These are phyloP conservation scores for Strigomonas culicis DNA, from an alignment of 208 protist genomes.

Conservation along the genomic window DNA sequence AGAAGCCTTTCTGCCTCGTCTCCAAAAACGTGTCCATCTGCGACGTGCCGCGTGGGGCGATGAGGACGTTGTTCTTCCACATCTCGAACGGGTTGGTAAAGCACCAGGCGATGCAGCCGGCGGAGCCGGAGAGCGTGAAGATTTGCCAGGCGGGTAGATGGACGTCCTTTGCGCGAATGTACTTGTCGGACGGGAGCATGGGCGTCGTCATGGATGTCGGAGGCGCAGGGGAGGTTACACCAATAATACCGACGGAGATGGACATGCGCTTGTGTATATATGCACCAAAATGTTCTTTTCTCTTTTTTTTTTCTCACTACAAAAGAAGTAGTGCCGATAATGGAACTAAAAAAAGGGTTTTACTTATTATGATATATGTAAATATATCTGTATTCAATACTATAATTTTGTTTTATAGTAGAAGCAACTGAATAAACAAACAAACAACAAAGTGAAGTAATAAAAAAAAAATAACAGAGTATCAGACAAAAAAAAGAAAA, in stretches of 20 bases:
- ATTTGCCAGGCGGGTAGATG: conserved; percentile 55
- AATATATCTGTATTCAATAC: not conserved
- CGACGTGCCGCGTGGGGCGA: conserved; percentile 36
- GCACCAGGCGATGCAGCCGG: conserved; percentile 86
- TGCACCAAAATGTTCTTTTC: not conserved
- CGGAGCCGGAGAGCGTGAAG: conserved; percentile 66
- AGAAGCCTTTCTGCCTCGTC: conserved; percentile 61
- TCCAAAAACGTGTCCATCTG: conserved; percentile 38
- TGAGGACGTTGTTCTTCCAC: conserved; percentile 92
- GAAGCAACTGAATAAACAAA: conserved; percentile 3
- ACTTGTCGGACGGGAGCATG: too few relatives aligned
- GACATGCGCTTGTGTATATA: too few relatives aligned
- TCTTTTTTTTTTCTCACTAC: conserved; percentile 2
- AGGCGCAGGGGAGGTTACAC: too few relatives aligned
- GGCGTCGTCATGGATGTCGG: too few relatives aligned
- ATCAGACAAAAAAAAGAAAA: not conserved
- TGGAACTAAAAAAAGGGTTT: not conserved
- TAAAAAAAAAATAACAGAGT: not conserved
- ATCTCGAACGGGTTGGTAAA: conserved; percentile 93
- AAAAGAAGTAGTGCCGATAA: not conserved
- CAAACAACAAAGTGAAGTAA: not conserved
- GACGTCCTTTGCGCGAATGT: too few relatives aligned
- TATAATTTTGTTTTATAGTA: conserved; percentile 5
- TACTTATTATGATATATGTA: conserved; percentile 1
- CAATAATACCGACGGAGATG: too few relatives aligned